Conservation (phyloP, 2,329 filamentous ascomycete genomes). For the Apiospora phragmitis region DNA sequence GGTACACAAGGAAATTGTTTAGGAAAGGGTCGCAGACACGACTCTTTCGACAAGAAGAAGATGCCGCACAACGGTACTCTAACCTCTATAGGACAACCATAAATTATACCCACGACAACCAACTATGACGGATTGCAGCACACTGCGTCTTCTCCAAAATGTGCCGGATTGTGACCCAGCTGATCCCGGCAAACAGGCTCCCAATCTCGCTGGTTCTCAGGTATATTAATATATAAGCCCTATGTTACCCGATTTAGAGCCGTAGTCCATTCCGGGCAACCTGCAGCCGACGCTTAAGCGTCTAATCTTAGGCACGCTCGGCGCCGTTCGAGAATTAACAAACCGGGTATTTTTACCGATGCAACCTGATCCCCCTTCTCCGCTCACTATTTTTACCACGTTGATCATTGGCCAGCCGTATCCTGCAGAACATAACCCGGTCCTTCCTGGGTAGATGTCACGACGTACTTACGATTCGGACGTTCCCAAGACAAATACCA, state of each 20-base stretch:
- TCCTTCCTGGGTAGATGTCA: not conserved
- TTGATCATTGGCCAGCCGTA: not conserved
- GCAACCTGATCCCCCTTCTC: not conserved
- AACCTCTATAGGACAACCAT: not conserved
- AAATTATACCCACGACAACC: not conserved
- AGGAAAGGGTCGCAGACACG: not conserved
- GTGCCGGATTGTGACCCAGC: not conserved
- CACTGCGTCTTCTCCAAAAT: not conserved
- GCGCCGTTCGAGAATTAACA: conserved; percentile 3
- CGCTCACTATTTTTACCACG: not conserved
- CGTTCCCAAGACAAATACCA: not conserved
- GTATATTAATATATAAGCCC: not conserved
- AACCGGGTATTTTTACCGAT: not conserved
- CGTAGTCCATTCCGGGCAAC: not conserved
- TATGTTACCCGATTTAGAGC: not conserved
- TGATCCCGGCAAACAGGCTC: not conserved
- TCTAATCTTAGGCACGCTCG: not conserved
- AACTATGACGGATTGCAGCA: not conserved
- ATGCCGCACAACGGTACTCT: not conserved
- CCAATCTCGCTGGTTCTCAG: not conserved
- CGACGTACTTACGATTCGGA: not conserved
- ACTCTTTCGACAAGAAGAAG: not conserved
- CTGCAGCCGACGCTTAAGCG: not conserved
- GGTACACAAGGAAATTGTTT: not conserved
- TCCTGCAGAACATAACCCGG: not conserved